These are phyloP conservation scores for Phaeoacremonium minimum DNA, from an alignment of 2,329 filamentous ascomycete genomes.

Conservation along the genomic window DNA sequence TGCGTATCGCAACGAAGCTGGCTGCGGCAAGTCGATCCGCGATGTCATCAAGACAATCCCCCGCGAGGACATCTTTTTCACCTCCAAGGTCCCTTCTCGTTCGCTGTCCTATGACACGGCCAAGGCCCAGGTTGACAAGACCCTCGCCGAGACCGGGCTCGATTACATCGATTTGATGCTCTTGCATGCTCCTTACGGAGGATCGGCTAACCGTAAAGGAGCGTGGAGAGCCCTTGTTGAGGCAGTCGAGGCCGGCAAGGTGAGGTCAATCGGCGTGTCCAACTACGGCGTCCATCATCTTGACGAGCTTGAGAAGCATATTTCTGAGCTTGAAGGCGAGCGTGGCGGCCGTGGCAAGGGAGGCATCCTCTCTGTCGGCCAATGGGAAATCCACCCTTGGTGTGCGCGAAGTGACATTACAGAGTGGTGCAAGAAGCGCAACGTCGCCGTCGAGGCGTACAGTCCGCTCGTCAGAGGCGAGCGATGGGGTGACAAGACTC, in stretches of 20 bases:
- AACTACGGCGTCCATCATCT: slow-evolving; percentile 63
- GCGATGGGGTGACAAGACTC: slow-evolving; percentile 64
- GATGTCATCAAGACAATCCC: slow-evolving; percentile 29
- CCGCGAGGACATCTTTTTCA: slow-evolving; percentile 49
- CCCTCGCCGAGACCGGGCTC: slow-evolving; percentile 57
- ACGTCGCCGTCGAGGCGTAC: slow-evolving; percentile 61
- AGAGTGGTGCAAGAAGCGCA: slow-evolving; percentile 65
- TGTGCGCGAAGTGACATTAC: slow-evolving; percentile 74
- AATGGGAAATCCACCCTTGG: slow-evolving; percentile 91
- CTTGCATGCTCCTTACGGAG: slow-evolving; percentile 58
- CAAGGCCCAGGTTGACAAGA: slow-evolving; percentile 58
- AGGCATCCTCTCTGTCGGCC: slow-evolving; percentile 75
- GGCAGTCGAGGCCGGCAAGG: slow-evolving; percentile 55
- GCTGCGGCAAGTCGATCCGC: slow-evolving; percentile 39
- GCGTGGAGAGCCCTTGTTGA: slow-evolving; percentile 63
- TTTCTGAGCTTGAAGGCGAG: slow-evolving; percentile 56
- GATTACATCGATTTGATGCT: slow-evolving; percentile 66
- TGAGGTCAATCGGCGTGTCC: slow-evolving; percentile 59
- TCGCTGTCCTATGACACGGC: slow-evolving; percentile 56
- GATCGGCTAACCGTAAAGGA: slow-evolving; percentile 48
- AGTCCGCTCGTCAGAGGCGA: slow-evolving; percentile 60
- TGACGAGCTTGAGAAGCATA: slow-evolving; percentile 54
- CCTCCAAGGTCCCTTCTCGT: slow-evolving; percentile 47
- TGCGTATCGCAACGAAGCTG: slow-evolving; percentile 46
- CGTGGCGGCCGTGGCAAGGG: slow-evolving; percentile 59